Evolutionary conservation across 2,329 filamentous ascomycete genomes (phyloP), one percentile per base, ranked within the genome.

Genomic region (Cladosporium sp.): DNA sequence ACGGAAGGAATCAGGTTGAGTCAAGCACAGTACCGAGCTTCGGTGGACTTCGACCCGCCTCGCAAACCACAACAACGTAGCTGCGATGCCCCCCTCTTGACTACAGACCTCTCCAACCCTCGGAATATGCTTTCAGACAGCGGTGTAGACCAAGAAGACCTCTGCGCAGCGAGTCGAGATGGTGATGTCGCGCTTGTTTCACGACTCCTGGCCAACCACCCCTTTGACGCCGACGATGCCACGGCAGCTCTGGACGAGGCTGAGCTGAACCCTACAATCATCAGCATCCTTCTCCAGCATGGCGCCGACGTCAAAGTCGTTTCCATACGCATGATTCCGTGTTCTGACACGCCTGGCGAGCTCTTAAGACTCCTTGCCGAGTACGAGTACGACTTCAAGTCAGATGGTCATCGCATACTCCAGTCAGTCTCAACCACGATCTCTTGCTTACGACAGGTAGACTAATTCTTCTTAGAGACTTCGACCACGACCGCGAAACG

Each of bases 341-440:
- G 2, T 5, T 37, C 11, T 6, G 18, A n/a, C 4, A n/a, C 28
- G 13, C 31, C 49, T 18, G 37, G 14, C 5, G 53, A 52, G 16
- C n/a, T 38, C 13, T 3, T 56, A 4, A 46, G 38, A 33, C 18
- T 56, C 4, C 32, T 56, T 33, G 35, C 43, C 8, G 32, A 54
- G 16, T 54, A 51, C 13, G 33, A 38, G 6, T 53, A 43, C 37
- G 43, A 51, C 16, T 46, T 54, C 35, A 46, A 46, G 42, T 34
- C 22, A 33, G 18, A 54, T 8, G 43, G 54, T 7, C 54, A 56
- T 31, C 8, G 22, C 35, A 42, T 50, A 6, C 52, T 54, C 3
- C 40, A 54, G 52, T 54, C 2, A n/a, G 52, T 46, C n/a, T 42
- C 9, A 18, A 8, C 40, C 40, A 19, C 7, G 41, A 35, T 28